Evolutionary conservation across 192 early-diverging fungal species (phyloP).

Genomic region (Paraglomus brasilianum): DNA sequence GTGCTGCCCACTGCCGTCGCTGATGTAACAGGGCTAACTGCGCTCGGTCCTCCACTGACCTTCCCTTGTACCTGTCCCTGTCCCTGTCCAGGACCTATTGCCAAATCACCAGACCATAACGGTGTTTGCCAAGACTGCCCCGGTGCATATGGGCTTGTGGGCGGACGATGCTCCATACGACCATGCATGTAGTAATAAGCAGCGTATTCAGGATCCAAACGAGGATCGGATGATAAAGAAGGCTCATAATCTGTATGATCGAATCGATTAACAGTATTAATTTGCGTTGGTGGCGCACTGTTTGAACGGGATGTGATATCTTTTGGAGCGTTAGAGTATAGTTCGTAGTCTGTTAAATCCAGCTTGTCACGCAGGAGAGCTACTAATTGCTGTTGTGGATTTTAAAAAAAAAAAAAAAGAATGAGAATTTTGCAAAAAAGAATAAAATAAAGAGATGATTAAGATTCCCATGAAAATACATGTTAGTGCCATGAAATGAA

Average conservation of each 20-base stretch:
- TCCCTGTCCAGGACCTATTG: conserved; percentile 32
- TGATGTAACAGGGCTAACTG: conserved; percentile 8
- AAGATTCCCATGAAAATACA: neutral
- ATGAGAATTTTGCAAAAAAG: neutral
- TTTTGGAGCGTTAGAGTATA: conserved; percentile 38
- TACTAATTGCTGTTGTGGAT: conserved; percentile 42
- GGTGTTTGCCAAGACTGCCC: conserved; percentile 68
- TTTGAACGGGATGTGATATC: conserved; percentile 62
- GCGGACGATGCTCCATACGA: conserved; percentile 58
- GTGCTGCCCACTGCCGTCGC: neutral
- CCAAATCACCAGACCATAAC: conserved; percentile 46
- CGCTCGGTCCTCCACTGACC: conserved; percentile 40
- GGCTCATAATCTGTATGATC: conserved; percentile 41
- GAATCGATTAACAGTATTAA: conserved; percentile 49
- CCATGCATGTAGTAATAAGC: conserved; percentile 58
- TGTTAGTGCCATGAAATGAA: neutral
- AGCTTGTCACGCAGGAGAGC: conserved; percentile 53
- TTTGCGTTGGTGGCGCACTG: conserved; percentile 77
- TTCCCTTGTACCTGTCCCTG: conserved; percentile 35
- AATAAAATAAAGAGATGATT: neutral
- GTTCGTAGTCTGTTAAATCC: conserved; percentile 44
- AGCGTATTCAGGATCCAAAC: conserved; percentile 64
- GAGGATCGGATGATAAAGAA: conserved; percentile 48
- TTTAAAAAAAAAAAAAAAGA: neutral
- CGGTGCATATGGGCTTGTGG: conserved; percentile 61